phyloP scores from a whole-genome alignment of 2,329 filamentous ascomycete species.

The Aspergillus phoenicis region DNA sequence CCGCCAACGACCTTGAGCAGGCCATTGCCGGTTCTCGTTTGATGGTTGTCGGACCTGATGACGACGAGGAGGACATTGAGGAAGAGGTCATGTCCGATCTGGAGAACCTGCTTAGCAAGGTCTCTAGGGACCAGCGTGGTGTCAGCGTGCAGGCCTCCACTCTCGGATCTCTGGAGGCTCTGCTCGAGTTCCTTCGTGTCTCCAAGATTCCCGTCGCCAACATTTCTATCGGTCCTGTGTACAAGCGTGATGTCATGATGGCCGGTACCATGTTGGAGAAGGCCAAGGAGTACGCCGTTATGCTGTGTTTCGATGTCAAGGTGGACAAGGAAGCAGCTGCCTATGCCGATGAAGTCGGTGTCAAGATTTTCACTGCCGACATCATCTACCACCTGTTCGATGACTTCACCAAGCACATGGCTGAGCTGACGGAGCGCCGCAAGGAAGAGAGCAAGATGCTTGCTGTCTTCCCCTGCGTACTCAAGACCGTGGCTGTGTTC shows the following conservation, averaged over 20 bases:
- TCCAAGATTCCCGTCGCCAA: constrained; percentile 98
- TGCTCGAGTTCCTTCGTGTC: constrained; percentile 92
- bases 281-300: constrained; percentile 91
- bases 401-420: constrained; percentile 93
- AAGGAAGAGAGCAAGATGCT: constrained; percentile 96
- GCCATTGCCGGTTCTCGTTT: constrained; percentile 95
- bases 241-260: constrained; percentile 96
- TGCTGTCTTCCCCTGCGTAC: constrained; percentile 94
- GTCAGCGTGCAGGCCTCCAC: constrained; percentile 97
- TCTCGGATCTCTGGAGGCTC: constrained; percentile 90
- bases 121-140: constrained; percentile 89
- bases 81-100: constrained; percentile 97
- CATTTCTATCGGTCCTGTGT: constrained; percentile 95
- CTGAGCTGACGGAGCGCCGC: constrained; percentile 79
- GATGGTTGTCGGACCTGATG: constrained; percentile 89
- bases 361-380: constrained; percentile 98
- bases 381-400: constrained; percentile 99
- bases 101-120: constrained; percentile 84
- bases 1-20: constrained; percentile 89
- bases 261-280: constrained; percentile 95
- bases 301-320: constrained; percentile 99
- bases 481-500: constrained; percentile 89
- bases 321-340: constrained; percentile 92
- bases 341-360: constrained; percentile 89
- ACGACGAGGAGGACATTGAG: constrained; percentile 94